Conservation (phyloP, 352 stramenopile species). For the Bremia lactucae region DNA sequence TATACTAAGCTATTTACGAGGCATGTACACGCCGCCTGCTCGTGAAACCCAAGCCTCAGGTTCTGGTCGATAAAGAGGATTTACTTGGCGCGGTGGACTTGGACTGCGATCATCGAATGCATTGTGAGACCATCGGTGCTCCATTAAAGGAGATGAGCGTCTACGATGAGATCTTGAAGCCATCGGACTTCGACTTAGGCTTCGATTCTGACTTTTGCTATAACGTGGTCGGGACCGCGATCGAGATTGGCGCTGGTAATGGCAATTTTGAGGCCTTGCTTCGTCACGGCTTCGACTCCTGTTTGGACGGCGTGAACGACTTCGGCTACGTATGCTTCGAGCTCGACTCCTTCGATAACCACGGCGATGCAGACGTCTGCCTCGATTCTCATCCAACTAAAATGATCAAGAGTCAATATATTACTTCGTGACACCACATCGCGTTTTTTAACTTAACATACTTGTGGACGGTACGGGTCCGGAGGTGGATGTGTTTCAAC, state of each 20-base stretch:
- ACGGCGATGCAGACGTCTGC: constrained; percentile 1
- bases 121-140: constrained; percentile 56
- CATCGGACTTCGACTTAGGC: constrained; percentile 17
- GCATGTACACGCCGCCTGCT: constrained; percentile 70
- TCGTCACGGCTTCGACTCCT: constrained; percentile 4
- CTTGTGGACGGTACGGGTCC: constrained; percentile 54
- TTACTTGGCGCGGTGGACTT: constrained; percentile 43
- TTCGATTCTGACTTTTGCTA: constrained; percentile 17
- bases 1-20: constrained; percentile 22
- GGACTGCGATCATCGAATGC: constrained; percentile 66
- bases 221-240: constrained; percentile 1
- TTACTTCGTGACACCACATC: not conserved
- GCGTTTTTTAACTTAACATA: constrained; percentile 17
- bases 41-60: constrained; percentile 63
- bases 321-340: constrained; percentile 8
- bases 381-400: constrained; percentile 38
- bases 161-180: constrained; percentile 6
- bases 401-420: constrained; percentile 1
- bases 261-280: not conserved
- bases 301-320: constrained; percentile 3
- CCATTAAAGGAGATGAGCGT: constrained; percentile 19
- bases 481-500: constrained; percentile 37
- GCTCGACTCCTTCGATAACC: constrained; percentile 9
- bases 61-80: constrained; percentile 61
- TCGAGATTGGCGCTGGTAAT: not conserved